Base-by-base conservation (phyloP, 164 flowering plant species). In the Liriodendron chinense region DNA sequence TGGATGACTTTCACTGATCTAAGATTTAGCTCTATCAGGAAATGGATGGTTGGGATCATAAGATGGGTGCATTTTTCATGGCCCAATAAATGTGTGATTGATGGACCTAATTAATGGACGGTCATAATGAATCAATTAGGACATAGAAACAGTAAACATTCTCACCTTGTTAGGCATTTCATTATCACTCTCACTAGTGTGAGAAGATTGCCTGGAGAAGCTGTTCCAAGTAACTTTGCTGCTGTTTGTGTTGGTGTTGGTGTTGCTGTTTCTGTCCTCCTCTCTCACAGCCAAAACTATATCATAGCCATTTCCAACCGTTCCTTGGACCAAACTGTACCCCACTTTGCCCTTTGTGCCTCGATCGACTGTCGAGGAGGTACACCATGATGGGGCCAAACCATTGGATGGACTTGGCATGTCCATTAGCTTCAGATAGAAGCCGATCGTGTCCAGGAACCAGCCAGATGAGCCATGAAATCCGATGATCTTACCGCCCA, bases 381-480 rank as follows among this genome's bases (percentile, higher is more conserved):
- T 62, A 5, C 48, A 77, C 61, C 77, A 86, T 6, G 86, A 14
- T 1, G 76, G 74, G 67, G 75, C 47, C 28, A 81, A 25, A 70
- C 84, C 16, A 75, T 80, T 83, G 7, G 83, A 72, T 21, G 83
- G 72, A 28, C 57, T 65, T 64, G 70, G 69, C 22, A 78, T 79
- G 9, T 78, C 73, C 65, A 77, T 12, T 12, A 92, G 86, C 83
- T 88, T 82, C 13, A 91, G 47, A 73, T 94, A 80, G 70, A 84
- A 87, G 5, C 98, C 98, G 68, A 94, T 86, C 1, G 93, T 81
- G 79, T 87, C 89, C 23, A 92, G 79, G 70, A 77, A 88, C 89
- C 86, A 86, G 20, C 94, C 86, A 25, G 82, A 70, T 70, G 67
- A 74, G 21, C 98, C 97, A 80, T 89, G 90, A 75, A 94, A 91